phyloP scores from a whole-genome alignment of 768 basidiomycete genomes.

The Clavaria fumosa region DNA sequence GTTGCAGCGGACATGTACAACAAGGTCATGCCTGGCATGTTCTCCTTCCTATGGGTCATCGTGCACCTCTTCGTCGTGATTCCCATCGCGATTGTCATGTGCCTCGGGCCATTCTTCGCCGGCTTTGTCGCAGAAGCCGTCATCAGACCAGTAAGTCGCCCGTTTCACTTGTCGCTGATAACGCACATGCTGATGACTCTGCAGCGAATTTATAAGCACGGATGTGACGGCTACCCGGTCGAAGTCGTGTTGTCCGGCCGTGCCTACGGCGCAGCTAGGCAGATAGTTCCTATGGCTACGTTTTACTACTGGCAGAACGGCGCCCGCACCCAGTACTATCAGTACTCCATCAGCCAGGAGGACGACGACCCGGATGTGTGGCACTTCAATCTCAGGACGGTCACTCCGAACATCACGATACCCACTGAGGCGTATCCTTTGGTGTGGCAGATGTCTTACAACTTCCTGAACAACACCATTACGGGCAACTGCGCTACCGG shows the following conservation, averaged over 20 bases:
- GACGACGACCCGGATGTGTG: neutral
- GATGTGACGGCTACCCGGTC: neutral
- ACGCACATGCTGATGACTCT: neutral
- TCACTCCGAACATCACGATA: neutral
- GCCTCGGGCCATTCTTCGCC: neutral
- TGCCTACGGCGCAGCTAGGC: neutral
- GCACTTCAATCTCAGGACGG: neutral
- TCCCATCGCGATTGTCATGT: neutral
- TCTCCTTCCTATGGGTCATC: too few species aligned
- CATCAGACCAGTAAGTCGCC: neutral
- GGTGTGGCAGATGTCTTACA: neutral
- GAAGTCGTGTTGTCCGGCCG: neutral
- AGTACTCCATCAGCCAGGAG: neutral
- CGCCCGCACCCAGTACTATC: neutral
- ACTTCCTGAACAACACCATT: neutral
- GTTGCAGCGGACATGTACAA: too few species aligned
- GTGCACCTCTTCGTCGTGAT: neutral
- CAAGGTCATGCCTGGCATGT: too few species aligned
- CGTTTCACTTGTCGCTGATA: neutral
- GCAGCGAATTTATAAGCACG: neutral
- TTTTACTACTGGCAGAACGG: neutral
- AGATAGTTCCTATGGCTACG: neutral
- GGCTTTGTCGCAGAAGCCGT: neutral
- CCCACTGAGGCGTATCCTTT: neutral
- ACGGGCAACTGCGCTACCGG: neutral